Base-by-base conservation (phyloP, 164 flowering plant genomes). In the Santalum album region DNA sequence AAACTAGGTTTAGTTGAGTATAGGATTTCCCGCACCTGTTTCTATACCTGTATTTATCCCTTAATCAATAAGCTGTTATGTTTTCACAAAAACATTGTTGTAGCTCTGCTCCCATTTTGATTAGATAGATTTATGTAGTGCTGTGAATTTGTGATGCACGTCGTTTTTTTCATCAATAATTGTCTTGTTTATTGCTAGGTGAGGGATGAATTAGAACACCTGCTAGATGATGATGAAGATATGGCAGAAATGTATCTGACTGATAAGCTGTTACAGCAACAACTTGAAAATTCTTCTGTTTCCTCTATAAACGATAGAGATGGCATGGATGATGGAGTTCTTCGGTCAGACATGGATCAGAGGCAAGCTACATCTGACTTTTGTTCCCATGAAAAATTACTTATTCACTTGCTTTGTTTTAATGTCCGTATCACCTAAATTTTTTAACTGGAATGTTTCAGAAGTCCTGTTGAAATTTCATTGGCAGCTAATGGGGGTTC, bases 171-270 rank as follows among this genome's bases (percentile, higher is more conserved):
- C n/a, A n/a, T 54, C 22, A 23, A 34, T 27, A 26, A 1, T 60
- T 35, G 21, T 18, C 9, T 24, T 4, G 19, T 53, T 19, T 11
- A 6, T 36, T 55, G 38, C 27, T 67, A 81, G 87, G 87, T 82
- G n/a, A 68, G 87, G 59, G 87, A 82, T 70, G 87, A 82, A 67
- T 66, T 79, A 45, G 84, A 82, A 57, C 87, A 82, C 64, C 66
- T 82, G 54, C 65, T 82, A 23, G 87, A 82, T 63, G 87, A 79
- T 67, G 84, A 79, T 60, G 80, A 74, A 27, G 87, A 82, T 62
- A 82, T 82, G 87, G 87, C 87, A 19, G 87, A 77, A 78, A 84
- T 90, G 97, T 90, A 83, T 70, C 59, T 87, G 48, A 90, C 97
- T 0, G 94, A 87, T 25, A 90, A 85, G 62, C 55, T 80, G 60